Evolutionary conservation across 148 eudicot genomes (phyloP).

Genomic region (Heliosperma pusillum): DNA sequence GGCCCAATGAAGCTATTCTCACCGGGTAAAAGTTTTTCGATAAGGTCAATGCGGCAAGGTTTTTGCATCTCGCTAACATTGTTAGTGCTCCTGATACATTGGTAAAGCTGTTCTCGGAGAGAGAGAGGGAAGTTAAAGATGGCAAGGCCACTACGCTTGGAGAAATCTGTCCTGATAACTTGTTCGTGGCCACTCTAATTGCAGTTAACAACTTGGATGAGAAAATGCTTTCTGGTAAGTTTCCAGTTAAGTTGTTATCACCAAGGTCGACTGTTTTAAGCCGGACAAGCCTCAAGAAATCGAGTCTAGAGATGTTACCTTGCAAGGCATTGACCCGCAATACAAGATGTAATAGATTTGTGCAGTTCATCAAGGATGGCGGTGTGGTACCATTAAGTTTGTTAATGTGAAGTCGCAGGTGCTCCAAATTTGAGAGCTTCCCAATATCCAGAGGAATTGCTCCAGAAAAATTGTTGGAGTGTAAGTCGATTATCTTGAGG

Average conservation of each 20-base stretch:
- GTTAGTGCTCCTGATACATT: slow-evolving; percentile 52
- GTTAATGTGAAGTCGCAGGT: slow-evolving; percentile 59
- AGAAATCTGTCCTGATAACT: too few species aligned
- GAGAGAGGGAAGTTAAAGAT: too few species aligned
- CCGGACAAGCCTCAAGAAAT: slow-evolving; percentile 51
- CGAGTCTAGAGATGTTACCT: slow-evolving; percentile 57
- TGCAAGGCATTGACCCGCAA: slow-evolving; percentile 52
- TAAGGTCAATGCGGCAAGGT: slow-evolving; percentile 48
- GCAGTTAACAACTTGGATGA: slow-evolving; percentile 64
- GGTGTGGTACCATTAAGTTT: slow-evolving; percentile 55
- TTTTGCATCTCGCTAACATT: slow-evolving; percentile 51
- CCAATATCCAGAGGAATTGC: slow-evolving; percentile 57
- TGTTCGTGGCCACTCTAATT: slow-evolving; percentile 60
- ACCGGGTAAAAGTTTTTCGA: slow-evolving; percentile 58
- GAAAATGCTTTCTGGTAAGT: slow-evolving; percentile 55
- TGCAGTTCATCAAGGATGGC: slow-evolving; percentile 60
- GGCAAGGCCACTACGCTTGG: too few species aligned
- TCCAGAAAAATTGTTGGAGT: too few species aligned
- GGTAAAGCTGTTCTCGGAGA: slow-evolving; percentile 62
- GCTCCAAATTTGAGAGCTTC: slow-evolving; percentile 47
- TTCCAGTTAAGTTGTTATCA: slow-evolving; percentile 55
- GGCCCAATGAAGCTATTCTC: slow-evolving; percentile 21
- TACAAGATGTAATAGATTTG: slow-evolving; percentile 41
- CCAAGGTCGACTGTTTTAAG: slow-evolving; percentile 65
- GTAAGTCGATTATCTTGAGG: too few species aligned